Evolutionary conservation across 306 rosid genomes (phyloP).

Genomic region (Ochetophila trinervis): DNA sequence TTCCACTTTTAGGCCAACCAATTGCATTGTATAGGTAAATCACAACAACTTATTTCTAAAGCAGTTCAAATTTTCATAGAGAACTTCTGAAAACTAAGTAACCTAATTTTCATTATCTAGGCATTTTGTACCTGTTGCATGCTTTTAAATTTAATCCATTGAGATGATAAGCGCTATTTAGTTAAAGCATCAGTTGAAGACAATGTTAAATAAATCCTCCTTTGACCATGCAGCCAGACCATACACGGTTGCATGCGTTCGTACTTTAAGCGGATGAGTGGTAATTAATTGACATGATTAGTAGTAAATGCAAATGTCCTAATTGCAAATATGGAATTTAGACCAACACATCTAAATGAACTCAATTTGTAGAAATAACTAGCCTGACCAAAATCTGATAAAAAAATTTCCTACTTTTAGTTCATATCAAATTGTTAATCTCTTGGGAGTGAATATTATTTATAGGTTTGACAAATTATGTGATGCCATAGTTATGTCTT

Average conservation of each 20-base stretch:
- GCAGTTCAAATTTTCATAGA: not conserved
- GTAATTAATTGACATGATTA: not conserved
- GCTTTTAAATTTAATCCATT: not conserved
- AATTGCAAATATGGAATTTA: not conserved
- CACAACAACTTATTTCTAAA: constrained; percentile 7
- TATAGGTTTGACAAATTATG: not conserved
- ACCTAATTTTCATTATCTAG: not conserved
- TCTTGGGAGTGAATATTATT: not conserved
- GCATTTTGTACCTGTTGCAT: not conserved
- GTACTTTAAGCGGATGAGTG: not conserved
- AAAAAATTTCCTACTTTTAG: constrained; percentile 1
- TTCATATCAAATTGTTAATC: constrained; percentile 2
- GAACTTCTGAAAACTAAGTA: not conserved
- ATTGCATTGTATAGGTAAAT: constrained; percentile 78
- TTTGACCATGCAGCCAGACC: not conserved
- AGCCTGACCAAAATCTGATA: no score
- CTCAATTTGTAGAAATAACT: not conserved
- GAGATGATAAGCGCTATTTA: not conserved
- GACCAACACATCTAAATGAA: not conserved
- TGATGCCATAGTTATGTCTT: not conserved
- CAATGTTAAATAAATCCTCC: not conserved
- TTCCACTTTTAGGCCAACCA: constrained; percentile 90
- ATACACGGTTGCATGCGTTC: not conserved
- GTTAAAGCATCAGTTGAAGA: not conserved
- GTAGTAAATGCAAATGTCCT: constrained; percentile 4